phyloP scores from a whole-genome alignment of 805 yeast genomes.

The Candida sphagnicola region DNA sequence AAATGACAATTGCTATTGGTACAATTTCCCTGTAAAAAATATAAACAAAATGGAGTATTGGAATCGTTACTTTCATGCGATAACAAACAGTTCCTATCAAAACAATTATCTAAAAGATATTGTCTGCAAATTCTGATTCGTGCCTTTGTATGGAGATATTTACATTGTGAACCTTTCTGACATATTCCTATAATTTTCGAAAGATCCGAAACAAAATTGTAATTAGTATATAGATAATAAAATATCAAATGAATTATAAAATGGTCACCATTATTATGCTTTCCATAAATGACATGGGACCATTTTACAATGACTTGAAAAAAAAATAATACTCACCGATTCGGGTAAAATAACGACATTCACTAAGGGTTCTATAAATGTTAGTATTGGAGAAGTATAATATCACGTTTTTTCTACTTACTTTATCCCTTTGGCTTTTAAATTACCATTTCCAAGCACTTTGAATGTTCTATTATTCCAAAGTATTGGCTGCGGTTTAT shows the following conservation, averaged over 20 bases:
- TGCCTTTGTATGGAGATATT: slow-evolving; percentile 46
- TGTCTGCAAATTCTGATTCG: slow-evolving; percentile 55
- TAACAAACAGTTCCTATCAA: slow-evolving; percentile 44
- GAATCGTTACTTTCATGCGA: slow-evolving; percentile 56
- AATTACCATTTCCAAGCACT: slow-evolving; percentile 22
- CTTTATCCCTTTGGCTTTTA: slow-evolving; percentile 10
- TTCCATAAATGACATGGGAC: too few species aligned
- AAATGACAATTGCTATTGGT: slow-evolving; percentile 49
- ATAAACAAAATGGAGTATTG: slow-evolving; percentile 46
- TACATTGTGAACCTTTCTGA: slow-evolving; percentile 47
- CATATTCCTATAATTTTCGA: slow-evolving; percentile 44
- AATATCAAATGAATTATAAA: background rate
- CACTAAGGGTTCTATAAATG: background rate
- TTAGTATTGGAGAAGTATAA: slow-evolving; percentile 8
- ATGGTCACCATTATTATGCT: too few species aligned
- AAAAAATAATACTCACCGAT: slow-evolving; percentile 27
- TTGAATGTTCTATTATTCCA: slow-evolving; percentile 32
- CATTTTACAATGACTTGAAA: too few species aligned
- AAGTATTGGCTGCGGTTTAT: slow-evolving; percentile 11
- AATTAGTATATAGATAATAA: slow-evolving; percentile 10
- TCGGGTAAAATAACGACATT: slow-evolving; percentile 35
- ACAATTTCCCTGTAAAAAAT: slow-evolving; percentile 23
- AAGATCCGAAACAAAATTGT: slow-evolving; percentile 16
- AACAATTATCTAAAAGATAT: slow-evolving; percentile 46
- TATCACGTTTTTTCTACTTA: slow-evolving; percentile 1